Conservation (phyloP, 345 rosid species). For the Corchorus capsularis region DNA sequence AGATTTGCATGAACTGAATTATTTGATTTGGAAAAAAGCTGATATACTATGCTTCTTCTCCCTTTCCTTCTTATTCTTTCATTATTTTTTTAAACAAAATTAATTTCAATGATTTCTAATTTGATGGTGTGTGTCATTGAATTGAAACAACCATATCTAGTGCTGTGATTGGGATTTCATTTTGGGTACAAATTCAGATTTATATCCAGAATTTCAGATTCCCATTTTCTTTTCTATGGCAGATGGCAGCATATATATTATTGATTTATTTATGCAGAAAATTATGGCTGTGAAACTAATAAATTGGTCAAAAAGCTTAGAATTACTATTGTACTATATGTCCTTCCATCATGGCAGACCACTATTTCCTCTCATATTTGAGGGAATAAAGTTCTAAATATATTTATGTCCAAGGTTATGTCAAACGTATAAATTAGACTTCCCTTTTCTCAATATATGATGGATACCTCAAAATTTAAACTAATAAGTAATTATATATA, state of each 20-base stretch:
- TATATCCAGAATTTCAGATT: slow-evolving; percentile 14
- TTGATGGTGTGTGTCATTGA: not conserved
- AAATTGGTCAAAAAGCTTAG: slow-evolving; percentile 10
- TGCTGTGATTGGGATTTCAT: slow-evolving; percentile 22
- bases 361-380: not conserved
- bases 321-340: not conserved
- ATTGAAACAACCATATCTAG: slow-evolving; percentile 21
- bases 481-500: too few relatives aligned
- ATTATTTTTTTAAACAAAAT: too few relatives aligned
- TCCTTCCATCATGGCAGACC: not conserved
- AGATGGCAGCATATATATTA: not conserved
- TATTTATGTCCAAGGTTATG: too few relatives aligned
- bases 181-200: slow-evolving; percentile 13
- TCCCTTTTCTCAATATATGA: too few relatives aligned
- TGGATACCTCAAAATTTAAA: too few relatives aligned
- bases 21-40: slow-evolving; percentile 22
- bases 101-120: slow-evolving; percentile 15
- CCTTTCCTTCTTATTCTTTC: not conserved
- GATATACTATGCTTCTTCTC: not conserved
- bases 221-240: not conserved
- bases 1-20: slow-evolving; percentile 19
- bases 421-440: too few relatives aligned
- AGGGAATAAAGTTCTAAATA: not conserved
- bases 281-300: not conserved
- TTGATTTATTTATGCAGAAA: slow-evolving; percentile 4